Evolutionary conservation across 768 basidiomycete genomes (phyloP).

Genomic region (Termitomyces sp.): DNA sequence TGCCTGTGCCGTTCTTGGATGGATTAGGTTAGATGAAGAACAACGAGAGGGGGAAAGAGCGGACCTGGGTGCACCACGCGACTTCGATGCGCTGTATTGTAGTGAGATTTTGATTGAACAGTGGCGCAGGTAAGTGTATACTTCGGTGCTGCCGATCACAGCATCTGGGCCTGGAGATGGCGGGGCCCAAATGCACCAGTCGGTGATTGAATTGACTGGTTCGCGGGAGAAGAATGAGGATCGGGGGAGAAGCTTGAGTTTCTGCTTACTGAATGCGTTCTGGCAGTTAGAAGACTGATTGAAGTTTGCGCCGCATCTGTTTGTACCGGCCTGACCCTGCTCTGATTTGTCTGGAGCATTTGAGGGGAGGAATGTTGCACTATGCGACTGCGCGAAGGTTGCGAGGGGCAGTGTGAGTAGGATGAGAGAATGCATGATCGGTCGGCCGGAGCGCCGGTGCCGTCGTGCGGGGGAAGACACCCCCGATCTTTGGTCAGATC

Average conservation of each 20-base stretch:
- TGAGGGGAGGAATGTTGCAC: constrained; percentile 43
- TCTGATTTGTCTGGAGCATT: constrained; percentile 43
- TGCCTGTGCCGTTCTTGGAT: constrained; percentile 50
- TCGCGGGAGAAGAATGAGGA: not conserved
- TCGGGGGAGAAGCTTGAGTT: not conserved
- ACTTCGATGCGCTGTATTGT: constrained; percentile 32
- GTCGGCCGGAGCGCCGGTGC: not conserved
- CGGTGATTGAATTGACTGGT: constrained; percentile 53
- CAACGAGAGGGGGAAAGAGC: not conserved
- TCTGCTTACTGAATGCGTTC: constrained; percentile 47
- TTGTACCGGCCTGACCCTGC: constrained; percentile 57
- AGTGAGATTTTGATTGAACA: constrained; percentile 8
- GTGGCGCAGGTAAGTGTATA: constrained; percentile 12
- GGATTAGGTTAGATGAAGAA: not conserved
- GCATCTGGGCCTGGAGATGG: constrained; percentile 45
- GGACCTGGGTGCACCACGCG: constrained; percentile 37
- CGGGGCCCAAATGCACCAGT: constrained; percentile 38
- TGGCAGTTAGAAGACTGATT: constrained; percentile 63
- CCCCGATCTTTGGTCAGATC: too few species aligned
- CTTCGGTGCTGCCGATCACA: constrained; percentile 59
- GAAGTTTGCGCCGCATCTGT: constrained; percentile 53
- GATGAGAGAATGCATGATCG: not conserved
- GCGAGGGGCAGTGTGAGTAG: not conserved
- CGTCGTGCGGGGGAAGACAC: not conserved
- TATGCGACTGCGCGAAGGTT: constrained; percentile 23